Conservation (phyloP, 2,329 filamentous ascomycete species). For the Monosporascus cannonballus region DNA sequence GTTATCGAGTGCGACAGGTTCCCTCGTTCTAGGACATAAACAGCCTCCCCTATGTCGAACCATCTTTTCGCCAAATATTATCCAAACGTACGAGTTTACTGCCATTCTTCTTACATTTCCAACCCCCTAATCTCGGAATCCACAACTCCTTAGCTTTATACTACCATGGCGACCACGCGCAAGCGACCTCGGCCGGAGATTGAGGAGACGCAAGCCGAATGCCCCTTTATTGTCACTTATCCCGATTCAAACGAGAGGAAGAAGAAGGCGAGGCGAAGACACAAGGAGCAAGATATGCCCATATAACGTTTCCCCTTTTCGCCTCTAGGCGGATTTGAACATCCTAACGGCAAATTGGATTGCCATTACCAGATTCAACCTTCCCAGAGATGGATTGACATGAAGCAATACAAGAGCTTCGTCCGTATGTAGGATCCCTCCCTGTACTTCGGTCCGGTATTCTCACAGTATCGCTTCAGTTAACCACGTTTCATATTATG, state of each 20-base stretch:
- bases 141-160: not conserved
- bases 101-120: too few relatives aligned
- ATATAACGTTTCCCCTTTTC: slow-evolving; percentile 49
- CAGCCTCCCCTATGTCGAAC: not conserved
- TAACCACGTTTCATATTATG: slow-evolving; percentile 51
- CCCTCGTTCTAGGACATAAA: not conserved
- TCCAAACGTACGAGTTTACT: too few relatives aligned
- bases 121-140: too few relatives aligned
- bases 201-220: slow-evolving; percentile 48
- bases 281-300: slow-evolving; percentile 34
- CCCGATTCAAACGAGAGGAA: slow-evolving; percentile 43
- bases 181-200: slow-evolving; percentile 46
- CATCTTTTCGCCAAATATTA: not conserved
- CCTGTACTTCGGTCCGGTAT: not conserved
- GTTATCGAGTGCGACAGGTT: not conserved
- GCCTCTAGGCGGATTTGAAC: slow-evolving; percentile 48
- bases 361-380: slow-evolving; percentile 49
- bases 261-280: slow-evolving; percentile 37
- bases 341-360: slow-evolving; percentile 46
- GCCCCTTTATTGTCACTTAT: slow-evolving; percentile 43
- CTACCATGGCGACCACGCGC: slow-evolving; percentile 34
- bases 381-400: slow-evolving; percentile 47
- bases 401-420: slow-evolving; percentile 57
- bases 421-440: slow-evolving; percentile 41
- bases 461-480: slow-evolving; percentile 31